These are phyloP conservation scores for Dispira parvispora DNA, from an alignment of 192 early-diverging fungal species.

Conservation along the genomic window DNA sequence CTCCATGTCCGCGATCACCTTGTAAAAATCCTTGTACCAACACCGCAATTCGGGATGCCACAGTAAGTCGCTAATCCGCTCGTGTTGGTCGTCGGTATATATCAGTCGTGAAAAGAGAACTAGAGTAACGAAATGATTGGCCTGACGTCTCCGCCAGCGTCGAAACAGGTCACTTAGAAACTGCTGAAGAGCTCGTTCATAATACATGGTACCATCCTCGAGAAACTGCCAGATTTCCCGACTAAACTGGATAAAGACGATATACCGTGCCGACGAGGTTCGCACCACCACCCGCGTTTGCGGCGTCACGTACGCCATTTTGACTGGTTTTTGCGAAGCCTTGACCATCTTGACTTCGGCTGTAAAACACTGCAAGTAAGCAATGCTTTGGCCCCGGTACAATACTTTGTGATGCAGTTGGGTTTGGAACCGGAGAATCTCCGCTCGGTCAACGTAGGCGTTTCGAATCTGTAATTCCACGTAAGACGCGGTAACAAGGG, in stretches of 20 bases:
- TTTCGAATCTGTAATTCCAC: slow-evolving; percentile 77
- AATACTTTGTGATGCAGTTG: slow-evolving; percentile 49
- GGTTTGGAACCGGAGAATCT: slow-evolving; percentile 83
- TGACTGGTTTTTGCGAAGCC: slow-evolving; percentile 41
- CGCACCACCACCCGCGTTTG: slow-evolving; percentile 76
- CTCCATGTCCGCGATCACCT: slow-evolving; percentile 86
- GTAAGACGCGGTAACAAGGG: slow-evolving; percentile 50
- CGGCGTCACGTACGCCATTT: slow-evolving; percentile 61
- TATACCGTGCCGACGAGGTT: slow-evolving; percentile 86
- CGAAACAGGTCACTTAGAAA: slow-evolving; percentile 81
- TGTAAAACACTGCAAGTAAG: slow-evolving; percentile 49
- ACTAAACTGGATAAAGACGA: slow-evolving; percentile 92
- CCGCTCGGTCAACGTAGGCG: slow-evolving; percentile 79
- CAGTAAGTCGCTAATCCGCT: slow-evolving; percentile 25
- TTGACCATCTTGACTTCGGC: slow-evolving; percentile 72
- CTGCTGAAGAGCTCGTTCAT: slow-evolving; percentile 78
- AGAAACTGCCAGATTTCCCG: slow-evolving; percentile 97
- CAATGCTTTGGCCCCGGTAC: slow-evolving; percentile 58
- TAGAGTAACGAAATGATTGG: slow-evolving; percentile 92
- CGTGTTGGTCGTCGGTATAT: slow-evolving; percentile 36
- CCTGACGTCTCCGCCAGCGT: slow-evolving; percentile 59
- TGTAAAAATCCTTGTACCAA: slow-evolving; percentile 84
- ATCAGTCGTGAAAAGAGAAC: slow-evolving; percentile 84
- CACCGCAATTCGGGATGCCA: slow-evolving; percentile 36
- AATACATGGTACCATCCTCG: slow-evolving; percentile 90